Evolutionary conservation across 2,329 filamentous ascomycete genomes (phyloP), one percentile per base, ranked within the genome.

Genomic region (Phaeosphaeriaceae sp.): DNA sequence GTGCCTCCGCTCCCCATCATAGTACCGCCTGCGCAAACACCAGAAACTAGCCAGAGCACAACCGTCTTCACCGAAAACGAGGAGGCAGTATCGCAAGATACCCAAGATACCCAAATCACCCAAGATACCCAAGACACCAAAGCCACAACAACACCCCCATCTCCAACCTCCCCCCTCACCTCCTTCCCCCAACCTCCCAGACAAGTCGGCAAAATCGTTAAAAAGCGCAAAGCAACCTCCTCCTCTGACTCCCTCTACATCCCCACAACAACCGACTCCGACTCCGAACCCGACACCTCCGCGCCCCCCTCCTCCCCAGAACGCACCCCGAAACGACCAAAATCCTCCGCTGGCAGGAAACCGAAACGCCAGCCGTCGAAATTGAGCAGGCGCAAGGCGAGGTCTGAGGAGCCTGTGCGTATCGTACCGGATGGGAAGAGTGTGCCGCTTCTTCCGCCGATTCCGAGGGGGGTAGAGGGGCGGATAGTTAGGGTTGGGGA

Each of bases 171-270:
- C n/a, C n/a, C n/a, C 23, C 23, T 44, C 4, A 34, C 39, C 21
- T 42, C 17, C 20, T 58, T 6, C 17, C 16, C 18, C 34, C 16
- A 13, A 6, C 23, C 23, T 11, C 23, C 23, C n/a, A n/a, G 37
- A 32, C 16, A 26, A 37, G 37, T 47, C 42, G 54, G 56, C 47
- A 68, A 64, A 21, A 62, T 71, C 29, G 50, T 64, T 5, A 76
- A 75, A 56, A 77, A 76, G 63, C 70, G 74, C 50, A 77, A 76
- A 61, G 60, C 59, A 26, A 56, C 50, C 5, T 46, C 56, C 20
- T 46, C 54, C 32, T 60, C 66, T 23, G 68, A 69, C 6, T 66
- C 73, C 39, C 56, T 58, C 18, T 73, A 67, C 65, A 70, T 57
- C 21, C 67, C 57, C 39, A 56, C 63, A 30, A 48, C 63, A 34